A percentile compares a stretch with the other conserved stretches of the same genome.
These are phyloP conservation scores for Hippophae gyantsensis DNA, from an alignment of 306 rosid species.

Conservation along the genomic window DNA sequence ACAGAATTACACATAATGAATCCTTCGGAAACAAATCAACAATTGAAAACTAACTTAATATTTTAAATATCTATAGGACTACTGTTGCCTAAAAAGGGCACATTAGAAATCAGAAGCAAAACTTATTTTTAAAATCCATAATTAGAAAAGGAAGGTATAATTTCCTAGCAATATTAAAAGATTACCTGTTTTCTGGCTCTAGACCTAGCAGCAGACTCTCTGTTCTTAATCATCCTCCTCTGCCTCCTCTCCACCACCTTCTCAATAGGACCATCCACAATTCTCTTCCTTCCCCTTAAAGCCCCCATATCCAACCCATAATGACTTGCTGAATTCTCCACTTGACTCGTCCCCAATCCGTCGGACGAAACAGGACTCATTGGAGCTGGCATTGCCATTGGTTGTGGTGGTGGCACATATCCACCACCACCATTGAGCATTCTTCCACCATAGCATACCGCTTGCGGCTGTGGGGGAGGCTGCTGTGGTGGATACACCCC, in stretches of 20 bases:
- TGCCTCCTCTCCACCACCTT: slow-evolving; percentile 92
- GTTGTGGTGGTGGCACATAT: slow-evolving; percentile 25
- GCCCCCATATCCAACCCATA: slow-evolving; percentile 54
- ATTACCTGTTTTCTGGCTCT: slow-evolving; percentile 95
- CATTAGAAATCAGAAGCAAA: too few relatives aligned
- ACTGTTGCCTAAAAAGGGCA: too few relatives aligned
- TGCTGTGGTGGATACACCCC: slow-evolving; percentile 20
- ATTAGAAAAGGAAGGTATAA: background rate
- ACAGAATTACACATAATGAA: too few relatives aligned
- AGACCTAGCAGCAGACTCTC: slow-evolving; percentile 94
- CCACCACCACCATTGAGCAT: slow-evolving; percentile 46
- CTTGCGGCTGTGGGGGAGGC: slow-evolving; percentile 3
- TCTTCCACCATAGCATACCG: slow-evolving; percentile 52
- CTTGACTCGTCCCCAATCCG: slow-evolving; percentile 38
- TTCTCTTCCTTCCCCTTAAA: slow-evolving; percentile 66
- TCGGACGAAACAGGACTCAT: slow-evolving; percentile 64
- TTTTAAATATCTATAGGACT: too few relatives aligned
- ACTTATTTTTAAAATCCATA: background rate
- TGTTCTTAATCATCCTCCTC: slow-evolving; percentile 92
- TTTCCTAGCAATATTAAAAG: background rate
- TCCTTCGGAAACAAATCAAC: too few relatives aligned
- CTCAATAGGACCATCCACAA: slow-evolving; percentile 71
- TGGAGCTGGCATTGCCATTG: slow-evolving; percentile 37
- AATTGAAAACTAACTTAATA: too few relatives aligned
- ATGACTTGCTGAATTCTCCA: slow-evolving; percentile 34